Conservation (phyloP, 2,329 filamentous ascomycete genomes). For the Ophiostoma sp. region DNA sequence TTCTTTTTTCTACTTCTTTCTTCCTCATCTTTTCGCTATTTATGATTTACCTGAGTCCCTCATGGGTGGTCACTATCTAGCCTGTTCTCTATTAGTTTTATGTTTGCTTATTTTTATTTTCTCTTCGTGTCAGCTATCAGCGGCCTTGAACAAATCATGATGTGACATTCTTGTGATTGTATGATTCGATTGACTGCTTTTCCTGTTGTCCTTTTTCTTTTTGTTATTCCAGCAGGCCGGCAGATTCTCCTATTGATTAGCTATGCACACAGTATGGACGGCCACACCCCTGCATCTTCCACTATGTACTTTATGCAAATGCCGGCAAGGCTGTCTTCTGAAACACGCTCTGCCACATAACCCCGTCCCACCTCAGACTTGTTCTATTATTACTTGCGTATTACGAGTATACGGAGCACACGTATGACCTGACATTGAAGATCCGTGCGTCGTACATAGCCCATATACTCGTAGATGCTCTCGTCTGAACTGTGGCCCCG, state of each 20-base stretch:
- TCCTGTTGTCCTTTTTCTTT: too few species aligned
- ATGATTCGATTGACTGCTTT: too few species aligned
- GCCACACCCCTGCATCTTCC: background rate
- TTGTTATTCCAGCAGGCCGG: too few species aligned
- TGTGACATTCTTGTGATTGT: too few species aligned
- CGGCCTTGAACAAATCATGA: too few species aligned
- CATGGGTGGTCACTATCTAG: too few species aligned
- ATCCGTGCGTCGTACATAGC: background rate
- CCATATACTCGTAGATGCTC: background rate
- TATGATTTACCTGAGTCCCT: too few species aligned
- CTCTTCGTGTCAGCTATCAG: too few species aligned
- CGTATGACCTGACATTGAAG: background rate
- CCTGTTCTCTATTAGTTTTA: too few species aligned
- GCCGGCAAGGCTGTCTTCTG: slow-evolving; percentile 5
- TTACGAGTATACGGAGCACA: too few species aligned
- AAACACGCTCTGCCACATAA: slow-evolving; percentile 11
- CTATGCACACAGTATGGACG: background rate
- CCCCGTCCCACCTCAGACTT: background rate
- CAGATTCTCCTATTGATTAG: background rate
- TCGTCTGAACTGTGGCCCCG: background rate
- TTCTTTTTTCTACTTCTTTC: background rate
- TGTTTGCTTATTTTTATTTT: too few species aligned
- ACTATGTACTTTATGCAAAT: slow-evolving; percentile 8
- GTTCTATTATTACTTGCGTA: background rate
- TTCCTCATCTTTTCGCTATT: background rate